A percentile compares a stretch with the other conserved stretches of the same genome.
Evolutionary conservation across 108 stramenopile species (phyloP).

Genomic region (Cyclotella kingstonii): DNA sequence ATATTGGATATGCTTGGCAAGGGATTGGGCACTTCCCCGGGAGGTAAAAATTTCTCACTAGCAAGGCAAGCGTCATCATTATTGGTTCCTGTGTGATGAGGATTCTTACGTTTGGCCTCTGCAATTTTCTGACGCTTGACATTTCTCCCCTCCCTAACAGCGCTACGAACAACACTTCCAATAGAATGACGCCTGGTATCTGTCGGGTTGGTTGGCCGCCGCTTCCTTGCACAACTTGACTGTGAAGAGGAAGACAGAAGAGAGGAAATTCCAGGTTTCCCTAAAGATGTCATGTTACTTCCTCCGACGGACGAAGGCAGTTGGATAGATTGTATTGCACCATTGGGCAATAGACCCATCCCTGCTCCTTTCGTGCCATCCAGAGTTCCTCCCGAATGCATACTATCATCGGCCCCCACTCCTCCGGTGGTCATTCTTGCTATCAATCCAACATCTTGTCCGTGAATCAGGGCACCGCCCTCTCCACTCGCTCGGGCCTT

Average conservation of each 20-base stretch:
- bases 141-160: slow-evolving; percentile 60
- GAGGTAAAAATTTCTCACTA: too few relatives aligned
- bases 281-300: too few relatives aligned
- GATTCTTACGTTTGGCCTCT: slow-evolving; percentile 25
- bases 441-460: background rate
- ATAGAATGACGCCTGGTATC: slow-evolving; percentile 83
- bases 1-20: slow-evolving; percentile 63
- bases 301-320: too few relatives aligned
- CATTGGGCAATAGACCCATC: too few relatives aligned
- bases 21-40: slow-evolving; percentile 35
- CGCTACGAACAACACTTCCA: slow-evolving; percentile 68
- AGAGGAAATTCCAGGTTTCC: too few relatives aligned
- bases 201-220: background rate
- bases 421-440: background rate
- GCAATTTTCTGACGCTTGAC: slow-evolving; percentile 51
- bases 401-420: slow-evolving; percentile 9
- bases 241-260: too few relatives aligned
- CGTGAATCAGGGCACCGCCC: background rate
- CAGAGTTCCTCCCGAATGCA: too few relatives aligned
- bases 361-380: too few relatives aligned
- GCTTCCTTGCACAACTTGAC: background rate
- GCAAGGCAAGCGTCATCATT: too few relatives aligned
- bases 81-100: too few relatives aligned
- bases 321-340: too few relatives aligned
- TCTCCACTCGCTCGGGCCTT: slow-evolving; percentile 90